Percentiles rank a stretch among this genome's conserved stretches.
These are phyloP conservation scores for Microstroma glucosiphilum DNA, from an alignment of 1,284 basidiomycete species.

Conservation along the genomic window DNA sequence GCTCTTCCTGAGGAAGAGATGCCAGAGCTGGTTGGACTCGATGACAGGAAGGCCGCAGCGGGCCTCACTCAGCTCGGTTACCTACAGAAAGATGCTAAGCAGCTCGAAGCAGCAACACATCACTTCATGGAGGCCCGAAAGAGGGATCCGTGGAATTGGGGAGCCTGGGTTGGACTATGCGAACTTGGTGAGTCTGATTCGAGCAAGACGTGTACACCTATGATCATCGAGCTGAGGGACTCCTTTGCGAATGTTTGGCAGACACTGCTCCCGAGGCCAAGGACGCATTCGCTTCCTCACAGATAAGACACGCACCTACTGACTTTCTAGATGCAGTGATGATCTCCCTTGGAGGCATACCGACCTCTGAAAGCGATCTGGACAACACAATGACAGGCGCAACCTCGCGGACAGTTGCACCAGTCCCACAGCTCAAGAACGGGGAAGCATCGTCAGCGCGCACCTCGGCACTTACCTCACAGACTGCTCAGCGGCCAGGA, in stretches of 20 bases:
- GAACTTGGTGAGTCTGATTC: not conserved
- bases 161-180: constrained; percentile 2
- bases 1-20: not conserved
- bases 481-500: not conserved
- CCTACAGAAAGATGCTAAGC: not conserved
- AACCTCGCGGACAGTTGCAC: no score
- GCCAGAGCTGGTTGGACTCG: not conserved
- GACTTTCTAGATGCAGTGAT: constrained; percentile 1
- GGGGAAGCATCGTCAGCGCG: no score
- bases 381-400: no score
- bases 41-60: not conserved
- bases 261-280: not conserved
- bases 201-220: no score
- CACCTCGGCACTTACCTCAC: no score
- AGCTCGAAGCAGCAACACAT: not conserved
- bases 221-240: not conserved
- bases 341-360: not conserved
- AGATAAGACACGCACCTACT: not conserved
- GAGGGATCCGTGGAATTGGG: constrained; percentile 5
- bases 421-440: no score
- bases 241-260: not conserved
- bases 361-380: not conserved
- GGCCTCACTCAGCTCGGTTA: not conserved
- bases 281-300: not conserved
- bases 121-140: not conserved